Evolutionary conservation across 495 filamentous ascomycete genomes (phyloP).

Genomic region (Xylaria grammica): DNA sequence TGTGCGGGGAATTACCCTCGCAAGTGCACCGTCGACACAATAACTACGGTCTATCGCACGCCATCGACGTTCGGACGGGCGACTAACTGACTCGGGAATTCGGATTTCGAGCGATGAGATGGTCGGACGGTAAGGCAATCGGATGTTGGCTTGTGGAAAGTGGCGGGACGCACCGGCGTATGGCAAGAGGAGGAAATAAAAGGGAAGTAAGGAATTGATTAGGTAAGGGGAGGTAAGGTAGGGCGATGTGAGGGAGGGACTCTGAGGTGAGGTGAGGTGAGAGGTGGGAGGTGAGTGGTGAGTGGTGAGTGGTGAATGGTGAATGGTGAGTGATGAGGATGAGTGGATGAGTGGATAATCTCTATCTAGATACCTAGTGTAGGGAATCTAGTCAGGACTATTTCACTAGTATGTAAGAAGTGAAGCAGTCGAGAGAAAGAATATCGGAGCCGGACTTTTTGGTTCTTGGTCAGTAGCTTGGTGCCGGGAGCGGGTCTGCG

Average conservation of each 20-base stretch:
- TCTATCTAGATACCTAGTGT: neutral
- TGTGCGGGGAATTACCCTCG: constrained; percentile 62
- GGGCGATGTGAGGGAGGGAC: neutral
- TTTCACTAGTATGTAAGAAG: constrained; percentile 2
- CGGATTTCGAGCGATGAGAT: constrained; percentile 9
- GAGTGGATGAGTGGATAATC: constrained; percentile 5
- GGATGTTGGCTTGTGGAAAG: constrained; percentile 1
- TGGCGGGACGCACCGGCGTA: constrained; percentile 15
- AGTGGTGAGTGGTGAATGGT: neutral
- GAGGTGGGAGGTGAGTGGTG: neutral
- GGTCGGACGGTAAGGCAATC: neutral
- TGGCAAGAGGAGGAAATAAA: neutral
- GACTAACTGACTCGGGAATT: constrained; percentile 12
- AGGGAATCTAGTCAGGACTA: neutral
- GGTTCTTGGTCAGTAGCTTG: neutral
- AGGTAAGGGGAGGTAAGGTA: neutral
- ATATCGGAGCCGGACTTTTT: constrained; percentile 9
- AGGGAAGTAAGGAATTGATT: neutral
- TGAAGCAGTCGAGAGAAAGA: neutral
- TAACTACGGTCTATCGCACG: constrained; percentile 51
- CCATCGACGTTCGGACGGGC: constrained; percentile 47
- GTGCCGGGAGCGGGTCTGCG: constrained; percentile 10
- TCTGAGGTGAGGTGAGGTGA: neutral
- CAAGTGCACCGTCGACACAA: constrained; percentile 54
- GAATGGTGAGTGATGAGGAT: neutral